Conservation (phyloP, 1,139 yeast genomes). For the Kodamaea ohmeri region DNA sequence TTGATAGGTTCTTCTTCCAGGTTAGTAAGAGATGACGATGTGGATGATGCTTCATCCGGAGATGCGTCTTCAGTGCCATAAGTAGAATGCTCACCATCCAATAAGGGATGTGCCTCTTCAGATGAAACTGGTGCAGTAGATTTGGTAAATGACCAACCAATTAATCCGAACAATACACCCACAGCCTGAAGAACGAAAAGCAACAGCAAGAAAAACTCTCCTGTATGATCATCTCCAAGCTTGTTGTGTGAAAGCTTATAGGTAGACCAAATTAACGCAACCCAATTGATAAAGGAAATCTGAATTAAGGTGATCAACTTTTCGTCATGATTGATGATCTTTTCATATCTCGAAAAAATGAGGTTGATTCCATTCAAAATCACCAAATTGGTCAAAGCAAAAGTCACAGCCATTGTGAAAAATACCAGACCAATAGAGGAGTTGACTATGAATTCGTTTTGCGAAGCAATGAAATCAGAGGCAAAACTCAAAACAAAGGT, state of each 20-base stretch:
- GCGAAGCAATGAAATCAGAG: slow-evolving; percentile 24
- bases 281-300: slow-evolving; percentile 57
- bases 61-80: slow-evolving; percentile 25
- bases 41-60: slow-evolving; percentile 15
- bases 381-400: slow-evolving; percentile 54
- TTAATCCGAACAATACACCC: slow-evolving; percentile 55
- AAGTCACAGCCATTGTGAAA: slow-evolving; percentile 44
- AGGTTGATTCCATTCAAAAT: slow-evolving; percentile 47
- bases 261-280: slow-evolving; percentile 41
- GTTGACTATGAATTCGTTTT: slow-evolving; percentile 60
- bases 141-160: slow-evolving; percentile 39
- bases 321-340: slow-evolving; percentile 64
- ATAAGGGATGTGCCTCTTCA: slow-evolving; percentile 29
- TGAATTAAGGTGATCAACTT: slow-evolving; percentile 66
- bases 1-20: slow-evolving; percentile 26
- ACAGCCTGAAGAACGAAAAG: slow-evolving; percentile 50
- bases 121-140: slow-evolving; percentile 1
- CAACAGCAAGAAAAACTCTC: slow-evolving; percentile 54
- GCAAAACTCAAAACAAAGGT: slow-evolving; percentile 33
- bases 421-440: slow-evolving; percentile 42
- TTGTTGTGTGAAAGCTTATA: slow-evolving; percentile 45
- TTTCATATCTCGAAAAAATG: slow-evolving; percentile 40
- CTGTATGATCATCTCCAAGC: slow-evolving; percentile 52
- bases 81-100: slow-evolving; percentile 18
- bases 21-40: slow-evolving; percentile 12